Conservation (phyloP, 2,329 filamentous ascomycete species). For the Keithomyces neogunnii region DNA sequence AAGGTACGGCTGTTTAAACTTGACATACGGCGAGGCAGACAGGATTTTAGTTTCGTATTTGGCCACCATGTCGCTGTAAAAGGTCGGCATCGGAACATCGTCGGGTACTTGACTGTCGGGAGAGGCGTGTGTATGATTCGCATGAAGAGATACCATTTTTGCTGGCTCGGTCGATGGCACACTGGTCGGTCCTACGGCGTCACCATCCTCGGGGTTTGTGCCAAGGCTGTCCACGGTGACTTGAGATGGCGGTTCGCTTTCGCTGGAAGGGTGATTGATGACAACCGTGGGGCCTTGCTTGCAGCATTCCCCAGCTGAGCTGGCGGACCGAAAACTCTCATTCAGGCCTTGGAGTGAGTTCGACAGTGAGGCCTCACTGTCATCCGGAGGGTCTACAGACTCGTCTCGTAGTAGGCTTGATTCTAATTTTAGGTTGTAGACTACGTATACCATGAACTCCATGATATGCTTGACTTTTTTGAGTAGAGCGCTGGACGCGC, state of each 20-base stretch:
- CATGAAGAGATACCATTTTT: slow-evolving; percentile 29
- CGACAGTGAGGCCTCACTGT: slow-evolving; percentile 36
- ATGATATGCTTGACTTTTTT: slow-evolving; percentile 83
- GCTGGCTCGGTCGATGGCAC: slow-evolving; percentile 16
- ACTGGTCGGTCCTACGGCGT: slow-evolving; percentile 15
- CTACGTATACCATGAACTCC: slow-evolving; percentile 98
- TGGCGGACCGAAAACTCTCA: slow-evolving; percentile 28
- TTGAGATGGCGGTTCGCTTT: slow-evolving; percentile 29
- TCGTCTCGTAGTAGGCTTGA: slow-evolving; percentile 91
- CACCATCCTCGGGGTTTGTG: slow-evolving; percentile 19
- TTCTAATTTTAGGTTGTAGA: slow-evolving; percentile 94
- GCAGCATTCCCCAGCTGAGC: slow-evolving; percentile 20
- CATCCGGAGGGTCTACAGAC: slow-evolving; percentile 71
- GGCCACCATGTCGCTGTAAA: slow-evolving; percentile 90
- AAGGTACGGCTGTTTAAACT: slow-evolving; percentile 88
- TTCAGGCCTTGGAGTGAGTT: slow-evolving; percentile 31
- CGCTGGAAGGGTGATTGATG: slow-evolving; percentile 26
- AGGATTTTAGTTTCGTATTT: slow-evolving; percentile 90
- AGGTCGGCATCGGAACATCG: slow-evolving; percentile 77
- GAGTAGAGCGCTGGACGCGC: slow-evolving; percentile 63
- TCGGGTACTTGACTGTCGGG: slow-evolving; percentile 58
- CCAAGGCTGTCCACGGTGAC: slow-evolving; percentile 20
- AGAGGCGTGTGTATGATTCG: slow-evolving; percentile 33
- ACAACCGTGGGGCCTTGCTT: slow-evolving; percentile 22
- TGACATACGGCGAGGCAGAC: slow-evolving; percentile 92